Percentiles rank a stretch among this genome's conserved stretches.
These are phyloP conservation scores for Rhodomyrtus tomentosa DNA, from an alignment of 345 rosid species.

Conservation along the genomic window DNA sequence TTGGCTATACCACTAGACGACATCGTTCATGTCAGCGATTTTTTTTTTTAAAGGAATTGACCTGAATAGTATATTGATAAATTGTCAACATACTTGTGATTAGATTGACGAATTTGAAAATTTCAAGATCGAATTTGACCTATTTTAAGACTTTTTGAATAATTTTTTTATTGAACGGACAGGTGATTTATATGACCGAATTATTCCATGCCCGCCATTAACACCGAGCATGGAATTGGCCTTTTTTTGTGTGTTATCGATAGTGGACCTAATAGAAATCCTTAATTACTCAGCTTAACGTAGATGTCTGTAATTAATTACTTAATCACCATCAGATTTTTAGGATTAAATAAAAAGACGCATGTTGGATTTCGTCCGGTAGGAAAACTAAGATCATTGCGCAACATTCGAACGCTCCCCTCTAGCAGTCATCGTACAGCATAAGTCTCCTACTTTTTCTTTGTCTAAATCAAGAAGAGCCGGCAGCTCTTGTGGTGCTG, in stretches of 20 bases:
- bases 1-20: no score
- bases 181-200: fast-evolving
- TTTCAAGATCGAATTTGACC: no score
- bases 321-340: background rate
- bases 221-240: no score
- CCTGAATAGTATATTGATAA: no score
- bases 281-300: background rate
- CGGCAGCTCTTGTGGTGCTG: background rate
- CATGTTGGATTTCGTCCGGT: background rate
- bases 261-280: background rate
- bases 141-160: no score
- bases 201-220: background rate
- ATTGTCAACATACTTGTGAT: no score
- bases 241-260: no score
- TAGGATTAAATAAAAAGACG: background rate
- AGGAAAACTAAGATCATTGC: background rate
- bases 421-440: background rate
- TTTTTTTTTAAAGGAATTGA: no score
- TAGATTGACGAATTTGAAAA: no score
- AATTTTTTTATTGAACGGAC: background rate
- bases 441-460: background rate
- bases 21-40: no score
- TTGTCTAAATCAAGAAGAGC: background rate
- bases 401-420: background rate
- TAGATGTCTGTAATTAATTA: background rate